A percentile compares a stretch with the other conserved stretches of the same genome.
Conservation (phyloP, 345 rosid species). For the Orychophragmus violaceus region DNA sequence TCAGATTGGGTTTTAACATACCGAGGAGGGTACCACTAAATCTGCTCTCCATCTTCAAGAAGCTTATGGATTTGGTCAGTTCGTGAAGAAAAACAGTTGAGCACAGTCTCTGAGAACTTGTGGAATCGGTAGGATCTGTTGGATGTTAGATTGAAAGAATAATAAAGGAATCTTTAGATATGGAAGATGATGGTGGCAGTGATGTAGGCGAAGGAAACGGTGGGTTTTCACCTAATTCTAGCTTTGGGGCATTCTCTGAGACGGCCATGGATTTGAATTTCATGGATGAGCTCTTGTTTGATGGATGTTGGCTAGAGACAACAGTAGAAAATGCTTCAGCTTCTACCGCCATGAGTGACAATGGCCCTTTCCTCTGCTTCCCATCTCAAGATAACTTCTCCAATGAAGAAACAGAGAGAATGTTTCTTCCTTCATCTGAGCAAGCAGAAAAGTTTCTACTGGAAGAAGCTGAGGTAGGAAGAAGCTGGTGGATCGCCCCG, state of each 20-base stretch:
- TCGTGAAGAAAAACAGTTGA: slow-evolving; percentile 29
- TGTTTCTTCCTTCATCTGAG: slow-evolving; percentile 17
- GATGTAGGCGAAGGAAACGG: slow-evolving; percentile 26
- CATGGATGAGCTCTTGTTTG: slow-evolving; percentile 76
- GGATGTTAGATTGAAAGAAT: slow-evolving; percentile 30
- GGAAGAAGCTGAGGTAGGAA: slow-evolving; percentile 43
- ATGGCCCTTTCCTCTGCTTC: slow-evolving; percentile 25
- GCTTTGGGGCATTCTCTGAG: slow-evolving; percentile 39
- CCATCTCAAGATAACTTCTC: slow-evolving; percentile 25
- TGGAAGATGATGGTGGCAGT: slow-evolving; percentile 46
- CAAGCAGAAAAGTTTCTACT: slow-evolving; percentile 29
- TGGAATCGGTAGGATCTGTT: slow-evolving; percentile 24
- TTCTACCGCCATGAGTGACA: slow-evolving; percentile 24
- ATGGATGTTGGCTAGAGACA: slow-evolving; percentile 79
- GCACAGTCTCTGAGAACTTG: slow-evolving; percentile 15
- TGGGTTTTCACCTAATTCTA: slow-evolving; percentile 39
- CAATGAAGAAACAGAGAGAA: slow-evolving; percentile 29
- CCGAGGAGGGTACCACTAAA: slow-evolving; percentile 34
- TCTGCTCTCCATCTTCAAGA: slow-evolving; percentile 49
- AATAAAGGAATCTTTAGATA: slow-evolving; percentile 13
- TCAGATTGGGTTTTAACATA: slow-evolving; percentile 34
- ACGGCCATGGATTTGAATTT: slow-evolving; percentile 78
- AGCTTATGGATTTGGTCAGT: slow-evolving; percentile 27
- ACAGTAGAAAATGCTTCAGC: slow-evolving; percentile 32
- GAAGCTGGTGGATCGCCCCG: slow-evolving; percentile 69